These are phyloP conservation scores for Tricholoma saponaceum DNA, from an alignment of 768 basidiomycete species.

Conservation along the genomic window DNA sequence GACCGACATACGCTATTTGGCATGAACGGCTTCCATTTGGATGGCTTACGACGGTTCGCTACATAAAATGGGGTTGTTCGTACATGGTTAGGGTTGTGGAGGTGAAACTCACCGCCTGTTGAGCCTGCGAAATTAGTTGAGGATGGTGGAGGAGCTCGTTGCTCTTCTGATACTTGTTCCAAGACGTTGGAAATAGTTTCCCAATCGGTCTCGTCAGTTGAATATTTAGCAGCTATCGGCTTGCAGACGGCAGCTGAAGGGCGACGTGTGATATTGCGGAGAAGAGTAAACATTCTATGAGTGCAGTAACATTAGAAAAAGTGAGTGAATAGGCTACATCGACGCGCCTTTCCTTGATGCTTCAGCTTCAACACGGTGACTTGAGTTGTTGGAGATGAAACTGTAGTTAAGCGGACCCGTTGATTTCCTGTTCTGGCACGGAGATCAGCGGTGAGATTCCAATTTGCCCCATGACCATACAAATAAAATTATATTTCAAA, in stretches of 20 bases:
- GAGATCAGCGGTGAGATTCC: neutral
- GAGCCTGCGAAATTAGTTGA: neutral
- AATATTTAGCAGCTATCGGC: constrained; percentile 4
- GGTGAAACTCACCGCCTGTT: neutral
- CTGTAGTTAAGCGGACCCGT: neutral
- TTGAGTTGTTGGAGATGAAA: neutral
- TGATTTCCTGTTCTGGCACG: neutral
- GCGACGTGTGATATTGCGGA: constrained; percentile 10
- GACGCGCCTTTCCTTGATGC: no score
- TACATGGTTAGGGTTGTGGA: neutral
- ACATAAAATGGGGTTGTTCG: neutral
- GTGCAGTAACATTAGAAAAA: neutral
- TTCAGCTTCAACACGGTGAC: no score
- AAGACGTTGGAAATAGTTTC: neutral
- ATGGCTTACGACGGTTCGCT: neutral
- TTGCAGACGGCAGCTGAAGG: constrained; percentile 2
- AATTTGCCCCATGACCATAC: neutral
- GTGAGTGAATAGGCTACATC: neutral
- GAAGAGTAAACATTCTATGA: constrained; percentile 14
- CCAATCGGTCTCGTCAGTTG: neutral
- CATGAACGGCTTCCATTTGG: constrained; percentile 19
- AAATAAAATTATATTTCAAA: neutral
- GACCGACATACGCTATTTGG: constrained; percentile 16
- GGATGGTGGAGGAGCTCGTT: neutral
- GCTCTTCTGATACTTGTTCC: neutral